Conservation (phyloP, 139 green algal species). For the Astrephomene gubernaculifera region DNA sequence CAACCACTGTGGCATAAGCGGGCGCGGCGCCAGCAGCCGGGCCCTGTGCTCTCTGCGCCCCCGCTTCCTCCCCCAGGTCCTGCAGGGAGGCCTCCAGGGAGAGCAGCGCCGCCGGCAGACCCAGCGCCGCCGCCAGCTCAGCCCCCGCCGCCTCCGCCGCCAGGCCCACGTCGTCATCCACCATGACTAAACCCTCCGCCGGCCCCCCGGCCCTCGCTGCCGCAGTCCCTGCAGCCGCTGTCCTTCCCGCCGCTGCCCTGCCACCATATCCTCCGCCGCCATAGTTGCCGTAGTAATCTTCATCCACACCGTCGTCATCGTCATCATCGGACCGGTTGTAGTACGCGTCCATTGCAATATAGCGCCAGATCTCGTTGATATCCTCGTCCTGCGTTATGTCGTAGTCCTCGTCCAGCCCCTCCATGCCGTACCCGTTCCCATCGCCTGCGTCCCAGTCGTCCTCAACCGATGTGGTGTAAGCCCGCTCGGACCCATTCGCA, state of each 20-base stretch:
- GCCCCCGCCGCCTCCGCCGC: background rate
- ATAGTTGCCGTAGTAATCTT: background rate
- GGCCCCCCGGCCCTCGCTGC: background rate
- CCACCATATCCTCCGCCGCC: background rate
- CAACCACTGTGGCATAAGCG: too few relatives aligned
- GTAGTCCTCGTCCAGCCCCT: background rate
- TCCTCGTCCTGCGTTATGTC: background rate
- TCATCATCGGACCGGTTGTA: slow-evolving; percentile 10
- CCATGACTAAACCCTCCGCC: background rate
- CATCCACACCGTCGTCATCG: background rate
- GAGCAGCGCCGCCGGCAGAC: background rate
- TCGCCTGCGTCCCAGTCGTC: background rate
- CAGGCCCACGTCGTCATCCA: slow-evolving; percentile 32
- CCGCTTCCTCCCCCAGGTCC: background rate
- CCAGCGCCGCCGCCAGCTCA: background rate
- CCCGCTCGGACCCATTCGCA: too few relatives aligned
- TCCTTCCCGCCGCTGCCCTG: background rate
- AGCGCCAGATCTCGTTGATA: too few relatives aligned
- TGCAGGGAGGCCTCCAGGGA: background rate
- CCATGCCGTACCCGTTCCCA: background rate
- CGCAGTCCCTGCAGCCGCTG: background rate
- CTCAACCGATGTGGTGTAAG: too few relatives aligned
- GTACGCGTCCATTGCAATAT: too few relatives aligned
- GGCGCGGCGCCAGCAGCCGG: too few relatives aligned
- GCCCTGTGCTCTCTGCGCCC: background rate